A percentile compares a stretch with the other conserved stretches of the same genome.
These are phyloP conservation scores for Cicer cuneatum DNA, from an alignment of 306 rosid species.

Conservation along the genomic window DNA sequence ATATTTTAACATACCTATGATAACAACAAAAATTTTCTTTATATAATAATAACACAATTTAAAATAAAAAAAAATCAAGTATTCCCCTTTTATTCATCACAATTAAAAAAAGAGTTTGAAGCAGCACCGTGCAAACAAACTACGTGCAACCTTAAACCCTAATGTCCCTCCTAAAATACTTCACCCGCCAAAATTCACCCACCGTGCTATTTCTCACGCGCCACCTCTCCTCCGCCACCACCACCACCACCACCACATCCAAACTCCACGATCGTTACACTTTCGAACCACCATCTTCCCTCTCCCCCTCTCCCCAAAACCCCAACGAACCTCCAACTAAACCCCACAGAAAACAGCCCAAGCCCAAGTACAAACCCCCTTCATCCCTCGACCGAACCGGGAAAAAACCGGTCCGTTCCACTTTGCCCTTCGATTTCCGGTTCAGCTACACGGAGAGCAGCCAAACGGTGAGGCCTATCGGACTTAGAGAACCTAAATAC, in stretches of 20 bases:
- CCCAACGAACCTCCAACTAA: slow-evolving; percentile 45
- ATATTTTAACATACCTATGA: too few species aligned
- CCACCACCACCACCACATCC: slow-evolving; percentile 45
- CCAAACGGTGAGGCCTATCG: slow-evolving; percentile 70
- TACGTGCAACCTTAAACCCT: slow-evolving; percentile 52
- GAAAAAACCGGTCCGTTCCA: slow-evolving; percentile 59
- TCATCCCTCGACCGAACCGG: slow-evolving; percentile 73
- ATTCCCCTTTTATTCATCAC: too few species aligned
- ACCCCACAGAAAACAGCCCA: slow-evolving; percentile 53
- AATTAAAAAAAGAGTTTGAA: not conserved
- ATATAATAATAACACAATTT: too few species aligned
- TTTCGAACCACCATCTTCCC: slow-evolving; percentile 64
- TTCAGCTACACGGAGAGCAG: slow-evolving; percentile 88
- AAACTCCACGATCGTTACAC: slow-evolving; percentile 73
- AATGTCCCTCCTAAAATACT: slow-evolving; percentile 58
- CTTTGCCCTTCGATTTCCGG: slow-evolving; percentile 83
- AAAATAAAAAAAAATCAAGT: too few species aligned
- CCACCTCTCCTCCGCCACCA: slow-evolving; percentile 57
- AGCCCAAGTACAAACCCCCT: slow-evolving; percentile 72
- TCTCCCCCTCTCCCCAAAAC: slow-evolving; percentile 52
- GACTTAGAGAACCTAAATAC: slow-evolving; percentile 85
- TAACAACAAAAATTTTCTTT: too few species aligned
- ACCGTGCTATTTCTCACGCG: slow-evolving; percentile 51
- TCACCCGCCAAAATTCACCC: slow-evolving; percentile 62
- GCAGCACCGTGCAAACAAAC: not conserved